phyloP scores from a whole-genome alignment of 768 basidiomycete genomes.

The Amanita thiersii region DNA sequence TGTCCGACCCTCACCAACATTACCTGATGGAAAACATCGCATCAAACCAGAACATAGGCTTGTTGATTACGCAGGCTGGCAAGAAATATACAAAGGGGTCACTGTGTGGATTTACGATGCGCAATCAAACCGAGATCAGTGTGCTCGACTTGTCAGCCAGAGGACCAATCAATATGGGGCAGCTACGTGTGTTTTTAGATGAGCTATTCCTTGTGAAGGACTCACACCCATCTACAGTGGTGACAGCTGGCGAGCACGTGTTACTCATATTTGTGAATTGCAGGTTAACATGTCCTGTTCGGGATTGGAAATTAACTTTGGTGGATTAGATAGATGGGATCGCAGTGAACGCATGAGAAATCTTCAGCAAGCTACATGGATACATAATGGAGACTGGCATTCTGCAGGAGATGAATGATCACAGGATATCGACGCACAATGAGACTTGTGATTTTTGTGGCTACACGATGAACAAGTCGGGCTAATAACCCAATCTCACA shows the following conservation, averaged over 20 bases:
- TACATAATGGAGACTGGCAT: background rate
- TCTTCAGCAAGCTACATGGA: slow-evolving; percentile 20
- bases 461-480: slow-evolving; percentile 10
- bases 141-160: slow-evolving; percentile 57
- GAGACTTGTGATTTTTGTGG: background rate
- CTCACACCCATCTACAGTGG: slow-evolving; percentile 34
- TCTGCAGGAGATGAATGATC: background rate
- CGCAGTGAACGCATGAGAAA: slow-evolving; percentile 55
- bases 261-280: slow-evolving; percentile 61
- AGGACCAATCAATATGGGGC: slow-evolving; percentile 63
- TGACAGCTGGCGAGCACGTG: slow-evolving; percentile 76
- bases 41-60: slow-evolving; percentile 47
- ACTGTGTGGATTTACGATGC: slow-evolving; percentile 72
- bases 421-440: background rate
- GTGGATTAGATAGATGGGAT: slow-evolving; percentile 71
- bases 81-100: slow-evolving; percentile 65
- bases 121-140: slow-evolving; percentile 57
- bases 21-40: slow-evolving; percentile 35
- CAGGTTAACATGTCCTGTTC: slow-evolving; percentile 57
- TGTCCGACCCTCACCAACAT: slow-evolving; percentile 44
- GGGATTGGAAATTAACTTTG: slow-evolving; percentile 66
- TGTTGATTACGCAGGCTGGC: slow-evolving; percentile 55
- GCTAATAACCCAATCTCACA: slow-evolving; percentile 13
- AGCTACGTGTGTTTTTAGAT: slow-evolving; percentile 51
- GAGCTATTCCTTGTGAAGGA: slow-evolving; percentile 5